These are phyloP conservation scores for Fusarium oligoseptatum DNA, from an alignment of 2,329 filamentous ascomycete genomes.

Conservation along the genomic window DNA sequence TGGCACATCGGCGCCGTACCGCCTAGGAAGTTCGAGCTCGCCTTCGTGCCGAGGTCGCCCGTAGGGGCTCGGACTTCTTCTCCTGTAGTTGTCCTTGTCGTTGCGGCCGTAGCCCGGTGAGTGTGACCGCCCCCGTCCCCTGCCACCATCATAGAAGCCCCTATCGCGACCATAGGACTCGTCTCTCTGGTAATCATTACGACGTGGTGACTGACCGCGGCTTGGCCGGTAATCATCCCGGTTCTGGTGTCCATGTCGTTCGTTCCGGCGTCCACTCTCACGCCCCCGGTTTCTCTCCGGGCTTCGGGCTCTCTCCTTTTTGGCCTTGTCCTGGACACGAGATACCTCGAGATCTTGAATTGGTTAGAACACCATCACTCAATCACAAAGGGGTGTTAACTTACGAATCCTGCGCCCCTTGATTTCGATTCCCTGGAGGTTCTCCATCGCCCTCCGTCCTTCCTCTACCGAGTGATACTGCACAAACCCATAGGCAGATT, in stretches of 20 bases:
- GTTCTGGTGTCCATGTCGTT: conserved; percentile 62
- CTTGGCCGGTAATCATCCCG: conserved; percentile 76
- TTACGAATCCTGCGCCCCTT: conserved; percentile 94
- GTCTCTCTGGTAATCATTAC: conserved; percentile 70
- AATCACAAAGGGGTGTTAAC: conserved; percentile 51
- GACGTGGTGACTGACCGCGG: conserved; percentile 70
- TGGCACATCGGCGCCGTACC: conserved; percentile 81
- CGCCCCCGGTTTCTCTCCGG: conserved; percentile 69
- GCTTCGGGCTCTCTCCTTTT: conserved; percentile 71
- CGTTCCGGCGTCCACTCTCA: conserved; percentile 58
- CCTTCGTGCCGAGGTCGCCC: conserved; percentile 62
- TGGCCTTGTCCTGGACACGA: conserved; percentile 82
- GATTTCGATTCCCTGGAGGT: conserved; percentile 84
- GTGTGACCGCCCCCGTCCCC: conserved; percentile 73
- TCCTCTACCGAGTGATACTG: conserved; percentile 86
- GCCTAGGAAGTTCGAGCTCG: conserved; percentile 78
- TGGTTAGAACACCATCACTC: conserved; percentile 11
- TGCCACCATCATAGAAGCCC: conserved; percentile 56
- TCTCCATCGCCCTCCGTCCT: conserved; percentile 80
- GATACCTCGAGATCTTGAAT: conserved; percentile 86
- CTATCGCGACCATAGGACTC: conserved; percentile 68
- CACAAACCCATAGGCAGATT: conserved; percentile 96
- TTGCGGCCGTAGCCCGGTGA: conserved; percentile 68
- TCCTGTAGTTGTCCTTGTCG: conserved; percentile 68
- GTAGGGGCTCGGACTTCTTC: conserved; percentile 78